Evolutionary conservation across 2,329 filamentous ascomycete species (phyloP).

Genomic region (Talaromyces sp.): DNA sequence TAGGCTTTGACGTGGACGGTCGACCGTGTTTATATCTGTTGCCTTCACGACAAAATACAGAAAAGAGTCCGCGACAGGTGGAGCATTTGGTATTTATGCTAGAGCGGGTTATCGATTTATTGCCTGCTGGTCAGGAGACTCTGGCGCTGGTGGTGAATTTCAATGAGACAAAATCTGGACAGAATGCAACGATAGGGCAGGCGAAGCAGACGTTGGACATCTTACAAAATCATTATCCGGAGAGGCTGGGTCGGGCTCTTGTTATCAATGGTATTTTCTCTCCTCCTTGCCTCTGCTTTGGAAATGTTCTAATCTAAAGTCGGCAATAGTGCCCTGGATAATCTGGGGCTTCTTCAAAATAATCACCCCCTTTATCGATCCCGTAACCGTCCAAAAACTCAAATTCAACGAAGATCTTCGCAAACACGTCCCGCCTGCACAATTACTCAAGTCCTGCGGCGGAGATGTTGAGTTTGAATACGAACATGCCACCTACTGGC

Average conservation of each 20-base stretch:
- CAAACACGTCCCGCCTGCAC: conserved; percentile 73
- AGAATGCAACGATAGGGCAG: conserved; percentile 72
- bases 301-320: not conserved
- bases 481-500: conserved; percentile 86
- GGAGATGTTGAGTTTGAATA: conserved; percentile 88
- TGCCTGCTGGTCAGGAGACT: conserved; percentile 82
- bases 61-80: conserved; percentile 78
- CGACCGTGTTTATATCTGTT: conserved; percentile 90
- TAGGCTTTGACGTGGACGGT: conserved; percentile 81
- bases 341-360: conserved; percentile 94
- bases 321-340: conserved; percentile 72
- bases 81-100: conserved; percentile 96
- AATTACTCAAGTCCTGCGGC: conserved; percentile 75
- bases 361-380: conserved; percentile 95
- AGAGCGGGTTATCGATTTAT: conserved; percentile 81
- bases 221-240: conserved; percentile 92
- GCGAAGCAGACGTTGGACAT: conserved; percentile 84
- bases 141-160: conserved; percentile 89
- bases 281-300: not conserved
- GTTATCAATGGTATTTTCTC: conserved; percentile 73
- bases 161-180: conserved; percentile 70
- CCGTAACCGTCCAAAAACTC: conserved; percentile 87
- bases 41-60: conserved; percentile 89
- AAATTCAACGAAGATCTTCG: conserved; percentile 94
- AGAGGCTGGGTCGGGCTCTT: conserved; percentile 81